Evolutionary conservation across 768 basidiomycete genomes (phyloP).

Genomic region (Nidularia pulvinata): DNA sequence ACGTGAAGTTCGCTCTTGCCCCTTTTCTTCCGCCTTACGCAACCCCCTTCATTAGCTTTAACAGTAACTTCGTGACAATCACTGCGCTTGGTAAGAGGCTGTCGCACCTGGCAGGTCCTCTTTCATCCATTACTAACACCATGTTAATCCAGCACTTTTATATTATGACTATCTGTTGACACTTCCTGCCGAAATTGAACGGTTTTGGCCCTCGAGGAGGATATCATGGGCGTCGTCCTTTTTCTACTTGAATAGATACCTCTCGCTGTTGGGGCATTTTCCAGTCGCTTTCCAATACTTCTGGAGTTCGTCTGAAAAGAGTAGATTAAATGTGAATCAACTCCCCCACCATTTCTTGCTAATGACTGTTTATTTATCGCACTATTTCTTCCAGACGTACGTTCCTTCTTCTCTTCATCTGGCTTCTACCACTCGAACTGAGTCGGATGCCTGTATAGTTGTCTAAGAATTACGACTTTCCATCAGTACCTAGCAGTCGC

Average conservation of each 20-base stretch:
- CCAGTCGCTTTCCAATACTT: conserved; percentile 31
- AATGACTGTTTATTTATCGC: too few species aligned
- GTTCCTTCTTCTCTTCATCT: not conserved
- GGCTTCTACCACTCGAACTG: too few species aligned
- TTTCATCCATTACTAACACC: too few species aligned
- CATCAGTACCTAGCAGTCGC: conserved; percentile 28
- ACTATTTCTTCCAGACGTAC: too few species aligned
- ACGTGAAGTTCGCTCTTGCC: not conserved
- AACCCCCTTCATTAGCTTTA: too few species aligned
- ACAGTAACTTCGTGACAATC: too few species aligned
- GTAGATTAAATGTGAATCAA: conserved; percentile 19
- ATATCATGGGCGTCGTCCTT: conserved; percentile 31
- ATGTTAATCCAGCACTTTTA: too few species aligned
- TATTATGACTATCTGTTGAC: conserved; percentile 42
- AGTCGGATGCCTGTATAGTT: too few species aligned
- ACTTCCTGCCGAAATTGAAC: conserved; percentile 25
- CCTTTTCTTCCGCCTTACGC: not conserved
- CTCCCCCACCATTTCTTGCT: too few species aligned
- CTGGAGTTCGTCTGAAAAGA: conserved; percentile 18
- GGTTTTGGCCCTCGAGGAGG: conserved; percentile 27
- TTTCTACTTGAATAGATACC: conserved; percentile 45
- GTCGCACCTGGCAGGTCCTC: too few species aligned
- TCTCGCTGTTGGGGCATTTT: conserved; percentile 33
- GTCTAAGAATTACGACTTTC: conserved; percentile 14
- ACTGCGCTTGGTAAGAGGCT: too few species aligned